phyloP scores from a whole-genome alignment of 2,329 filamentous ascomycete genomes.

The Apiospora arundinis region DNA sequence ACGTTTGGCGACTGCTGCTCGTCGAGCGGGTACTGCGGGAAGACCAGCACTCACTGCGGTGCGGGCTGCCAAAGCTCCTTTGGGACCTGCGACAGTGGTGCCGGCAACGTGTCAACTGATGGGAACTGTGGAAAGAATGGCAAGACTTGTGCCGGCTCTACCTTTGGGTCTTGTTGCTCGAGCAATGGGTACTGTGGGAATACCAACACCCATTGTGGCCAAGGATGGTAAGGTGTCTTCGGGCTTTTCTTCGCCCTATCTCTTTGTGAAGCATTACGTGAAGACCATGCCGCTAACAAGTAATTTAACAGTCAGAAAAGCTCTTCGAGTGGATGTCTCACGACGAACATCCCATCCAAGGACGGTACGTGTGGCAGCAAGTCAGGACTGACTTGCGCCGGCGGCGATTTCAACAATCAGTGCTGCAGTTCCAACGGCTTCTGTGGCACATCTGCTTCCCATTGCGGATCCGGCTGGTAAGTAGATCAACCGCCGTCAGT shows the following conservation, averaged over 20 bases:
- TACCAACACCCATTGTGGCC: conserved; percentile 19
- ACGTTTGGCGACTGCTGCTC: too few relatives aligned
- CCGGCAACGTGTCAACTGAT: conserved; percentile 11
- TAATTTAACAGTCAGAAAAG: conserved; percentile 19
- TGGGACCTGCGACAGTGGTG: too few relatives aligned
- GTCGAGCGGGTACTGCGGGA: too few relatives aligned
- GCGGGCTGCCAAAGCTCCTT: too few relatives aligned
- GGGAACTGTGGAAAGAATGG: conserved; percentile 13
- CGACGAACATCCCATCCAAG: conserved; percentile 19
- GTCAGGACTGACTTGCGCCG: conserved; percentile 12
- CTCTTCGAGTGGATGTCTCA: conserved; percentile 19
- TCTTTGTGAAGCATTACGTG: too few relatives aligned
- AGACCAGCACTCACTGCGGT: too few relatives aligned
- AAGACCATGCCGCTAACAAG: too few relatives aligned
- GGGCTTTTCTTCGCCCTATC: too few relatives aligned
- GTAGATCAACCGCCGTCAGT: too few relatives aligned
- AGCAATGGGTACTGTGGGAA: conserved; percentile 21
- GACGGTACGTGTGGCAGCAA: conserved; percentile 21
- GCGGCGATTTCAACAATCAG: conserved; percentile 21
- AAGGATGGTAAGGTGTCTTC: conserved; percentile 24
- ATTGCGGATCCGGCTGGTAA: too few relatives aligned
- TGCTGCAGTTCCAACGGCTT: conserved; percentile 21
- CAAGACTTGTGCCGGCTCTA: conserved; percentile 16
- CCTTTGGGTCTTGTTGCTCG: conserved; percentile 21
- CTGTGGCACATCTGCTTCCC: too few relatives aligned